Evolutionary conservation across 2,329 filamentous ascomycete genomes (phyloP).

Genomic region (Myriosclerotinia scirpicola): DNA sequence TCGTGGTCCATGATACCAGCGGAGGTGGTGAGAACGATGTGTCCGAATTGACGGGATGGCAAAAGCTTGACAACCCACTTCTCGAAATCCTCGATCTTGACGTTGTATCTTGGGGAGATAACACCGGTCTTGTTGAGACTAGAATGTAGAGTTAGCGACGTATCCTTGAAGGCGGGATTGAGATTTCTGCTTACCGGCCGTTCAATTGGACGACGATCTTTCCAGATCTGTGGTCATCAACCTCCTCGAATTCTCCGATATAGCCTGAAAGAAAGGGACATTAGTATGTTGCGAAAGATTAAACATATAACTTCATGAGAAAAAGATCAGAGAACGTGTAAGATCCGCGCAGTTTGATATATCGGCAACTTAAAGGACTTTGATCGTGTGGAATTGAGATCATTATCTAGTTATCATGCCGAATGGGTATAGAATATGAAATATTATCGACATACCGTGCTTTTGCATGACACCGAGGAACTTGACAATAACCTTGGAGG

Average conservation of each 20-base stretch:
- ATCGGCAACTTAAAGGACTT: slow-evolving; percentile 99
- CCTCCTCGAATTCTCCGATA: slow-evolving; percentile 99
- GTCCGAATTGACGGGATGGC: slow-evolving; percentile 99
- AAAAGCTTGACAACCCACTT: slow-evolving; percentile 99
- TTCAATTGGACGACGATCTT: slow-evolving; percentile 99
- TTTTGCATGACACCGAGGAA: slow-evolving; percentile 99
- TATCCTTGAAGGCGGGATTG: not conserved
- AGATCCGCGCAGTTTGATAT: slow-evolving; percentile 89
- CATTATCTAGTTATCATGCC: slow-evolving; percentile 99
- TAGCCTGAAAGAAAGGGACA: slow-evolving; percentile 64
- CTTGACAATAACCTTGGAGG: slow-evolving; percentile 99
- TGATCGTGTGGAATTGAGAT: slow-evolving; percentile 80
- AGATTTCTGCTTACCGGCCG: slow-evolving; percentile 61
- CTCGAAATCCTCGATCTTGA: slow-evolving; percentile 95
- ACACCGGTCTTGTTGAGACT: slow-evolving; percentile 97
- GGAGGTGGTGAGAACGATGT: slow-evolving; percentile 98
- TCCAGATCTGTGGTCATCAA: slow-evolving; percentile 98
- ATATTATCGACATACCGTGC: slow-evolving; percentile 74
- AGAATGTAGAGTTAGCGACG: slow-evolving; percentile 14
- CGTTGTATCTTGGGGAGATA: slow-evolving; percentile 99
- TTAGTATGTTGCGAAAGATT: slow-evolving; percentile 89
- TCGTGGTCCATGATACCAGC: slow-evolving; percentile 99
- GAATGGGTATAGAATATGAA: slow-evolving; percentile 51
- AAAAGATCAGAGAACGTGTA: slow-evolving; percentile 86
- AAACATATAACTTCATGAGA: slow-evolving; percentile 84